Conservation (phyloP, 805 yeast genomes). For the Saccharomycopsis fibuligera region DNA sequence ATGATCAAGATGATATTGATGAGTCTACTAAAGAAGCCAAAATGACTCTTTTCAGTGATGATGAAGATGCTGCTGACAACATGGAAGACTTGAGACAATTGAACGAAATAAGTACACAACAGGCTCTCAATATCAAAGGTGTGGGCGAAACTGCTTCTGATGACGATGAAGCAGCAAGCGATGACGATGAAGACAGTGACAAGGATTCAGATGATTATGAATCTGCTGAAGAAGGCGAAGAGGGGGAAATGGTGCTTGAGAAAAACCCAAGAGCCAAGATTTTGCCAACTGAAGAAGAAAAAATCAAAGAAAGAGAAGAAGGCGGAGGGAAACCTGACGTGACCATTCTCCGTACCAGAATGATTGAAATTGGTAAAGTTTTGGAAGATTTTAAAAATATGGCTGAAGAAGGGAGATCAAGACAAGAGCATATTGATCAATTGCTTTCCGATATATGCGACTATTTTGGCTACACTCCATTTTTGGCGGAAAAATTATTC, state of each 20-base stretch:
- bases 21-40: slow-evolving; percentile 7
- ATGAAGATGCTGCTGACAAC: slow-evolving; percentile 19
- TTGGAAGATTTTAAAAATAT: slow-evolving; percentile 80
- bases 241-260: slow-evolving; percentile 22
- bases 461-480: slow-evolving; percentile 89
- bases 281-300: slow-evolving; percentile 66
- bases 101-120: slow-evolving; percentile 18
- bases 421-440: slow-evolving; percentile 76
- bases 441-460: slow-evolving; percentile 80
- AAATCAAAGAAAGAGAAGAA: slow-evolving; percentile 40
- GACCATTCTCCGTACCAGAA: slow-evolving; percentile 81
- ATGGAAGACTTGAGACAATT: slow-evolving; percentile 24
- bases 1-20: slow-evolving; percentile 19
- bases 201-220: slow-evolving; percentile 29
- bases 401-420: slow-evolving; percentile 80
- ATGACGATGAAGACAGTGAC: background rate
- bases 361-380: slow-evolving; percentile 91
- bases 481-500: slow-evolving; percentile 89
- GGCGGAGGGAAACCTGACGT: slow-evolving; percentile 62
- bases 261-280: slow-evolving; percentile 61
- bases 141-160: slow-evolving; percentile 30
- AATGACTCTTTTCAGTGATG: slow-evolving; percentile 19
- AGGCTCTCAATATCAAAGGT: slow-evolving; percentile 15
- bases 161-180: slow-evolving; percentile 23
- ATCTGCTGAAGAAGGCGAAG: slow-evolving; percentile 27